Base-by-base conservation (phyloP, 1,284 basidiomycete species). In the Pholiota adiposa region DNA sequence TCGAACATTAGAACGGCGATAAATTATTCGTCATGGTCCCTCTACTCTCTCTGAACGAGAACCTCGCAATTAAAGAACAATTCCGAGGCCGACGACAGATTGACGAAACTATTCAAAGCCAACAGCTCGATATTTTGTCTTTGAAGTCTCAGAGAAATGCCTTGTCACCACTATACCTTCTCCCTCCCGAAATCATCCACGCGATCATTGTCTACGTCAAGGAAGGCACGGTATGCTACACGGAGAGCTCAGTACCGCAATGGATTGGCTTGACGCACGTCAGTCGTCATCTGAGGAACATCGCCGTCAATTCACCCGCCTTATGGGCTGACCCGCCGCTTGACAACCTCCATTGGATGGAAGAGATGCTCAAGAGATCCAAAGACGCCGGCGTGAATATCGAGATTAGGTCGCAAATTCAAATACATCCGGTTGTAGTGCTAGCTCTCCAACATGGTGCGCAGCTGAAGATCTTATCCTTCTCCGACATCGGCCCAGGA, bases 201-300 rank as follows among this genome's bases (percentile, higher is more conserved):
- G 18, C 4, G 12, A 44, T 44, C 21, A 14, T n/a, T n/a, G n/a
- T 23, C 21, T 14, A 18, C 43, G 12, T 23, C 23, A 21, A 8
- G 21, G 25, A 44, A n/a, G 7, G 12, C 1, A 23, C 23, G 2
- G 12, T 8, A 12, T 44, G 9, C 3, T 21, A 25, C 2, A 23
- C 19, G 7, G 23, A 2, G 3, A 4, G 36, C 58, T 16, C n/a
- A 50, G 33, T 12, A 18, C 21, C 21, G 3, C 9, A 33, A 38
- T 56, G 54, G 54, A 56, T 56, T n/a, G 29, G 23, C 19, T 11
- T 56, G 2, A 25, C 44, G 6, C 54, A 56, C 11, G 25, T 49
- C 6, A 25, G 33, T 44, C 29, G 33, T 7, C 16, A 29, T 8
- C 34, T 43, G 54, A 56, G 46, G 31, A 44, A 38, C 19, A 38